These are phyloP conservation scores for Fermentozyma sake DNA, from an alignment of 1,139 yeast species.

Conservation along the genomic window DNA sequence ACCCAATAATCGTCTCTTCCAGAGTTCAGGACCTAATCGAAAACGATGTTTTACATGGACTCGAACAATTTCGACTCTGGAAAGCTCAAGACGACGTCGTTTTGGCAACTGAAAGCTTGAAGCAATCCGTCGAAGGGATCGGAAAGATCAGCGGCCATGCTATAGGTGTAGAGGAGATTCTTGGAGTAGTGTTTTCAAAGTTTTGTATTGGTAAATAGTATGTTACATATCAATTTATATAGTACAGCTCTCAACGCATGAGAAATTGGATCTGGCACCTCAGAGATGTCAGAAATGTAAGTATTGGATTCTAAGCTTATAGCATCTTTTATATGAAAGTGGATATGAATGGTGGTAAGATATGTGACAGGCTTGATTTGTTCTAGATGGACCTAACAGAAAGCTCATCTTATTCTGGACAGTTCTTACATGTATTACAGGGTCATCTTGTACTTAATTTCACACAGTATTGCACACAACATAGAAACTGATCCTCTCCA, in stretches of 20 bases:
- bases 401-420: too few species aligned
- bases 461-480: slow-evolving; percentile 13
- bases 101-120: slow-evolving; percentile 73
- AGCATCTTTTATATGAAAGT: too few species aligned
- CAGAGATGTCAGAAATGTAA: too few species aligned
- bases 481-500: slow-evolving; percentile 37
- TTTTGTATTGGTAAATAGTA: slow-evolving; percentile 87
- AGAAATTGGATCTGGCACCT: too few species aligned
- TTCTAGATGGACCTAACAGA: too few species aligned
- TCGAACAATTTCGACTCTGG: slow-evolving; percentile 53
- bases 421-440: too few species aligned
- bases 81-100: slow-evolving; percentile 66
- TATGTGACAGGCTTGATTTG: too few species aligned
- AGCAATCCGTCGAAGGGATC: slow-evolving; percentile 76
- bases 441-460: too few species aligned
- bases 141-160: slow-evolving; percentile 90
- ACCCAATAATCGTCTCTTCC: slow-evolving; percentile 67
- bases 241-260: too few species aligned
- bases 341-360: too few species aligned
- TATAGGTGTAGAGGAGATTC: slow-evolving; percentile 83
- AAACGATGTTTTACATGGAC: slow-evolving; percentile 71
- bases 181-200: slow-evolving; percentile 85
- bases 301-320: too few species aligned
- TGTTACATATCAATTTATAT: neutral
- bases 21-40: slow-evolving; percentile 69